These are phyloP conservation scores for Pseudocercospora pini-densiflorae DNA, from an alignment of 2,329 filamentous ascomycete species.

Conservation along the genomic window DNA sequence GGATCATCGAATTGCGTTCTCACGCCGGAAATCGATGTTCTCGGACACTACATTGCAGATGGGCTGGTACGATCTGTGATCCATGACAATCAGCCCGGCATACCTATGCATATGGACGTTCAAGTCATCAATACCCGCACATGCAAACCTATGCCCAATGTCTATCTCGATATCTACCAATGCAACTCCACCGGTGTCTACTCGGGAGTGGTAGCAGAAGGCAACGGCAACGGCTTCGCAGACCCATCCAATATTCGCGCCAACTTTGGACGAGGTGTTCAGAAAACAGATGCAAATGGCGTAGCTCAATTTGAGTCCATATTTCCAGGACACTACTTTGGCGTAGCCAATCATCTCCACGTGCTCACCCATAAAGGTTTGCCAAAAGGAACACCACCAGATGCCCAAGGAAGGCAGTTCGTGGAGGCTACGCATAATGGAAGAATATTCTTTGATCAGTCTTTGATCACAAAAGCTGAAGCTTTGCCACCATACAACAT, in stretches of 20 bases:
- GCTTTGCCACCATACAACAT: constrained; percentile 49
- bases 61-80: constrained; percentile 46
- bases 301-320: constrained; percentile 47
- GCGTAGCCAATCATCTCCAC: constrained; percentile 48
- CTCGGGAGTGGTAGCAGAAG: constrained; percentile 39
- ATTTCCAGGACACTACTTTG: constrained; percentile 50
- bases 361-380: constrained; percentile 17
- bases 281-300: constrained; percentile 44
- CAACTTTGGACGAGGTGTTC: constrained; percentile 47
- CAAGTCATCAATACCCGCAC: constrained; percentile 50
- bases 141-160: constrained; percentile 47
- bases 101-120: constrained; percentile 48
- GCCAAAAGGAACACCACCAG: background rate
- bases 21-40: constrained; percentile 16
- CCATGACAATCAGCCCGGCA: constrained; percentile 47
- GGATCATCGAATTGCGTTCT: constrained; percentile 14
- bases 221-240: constrained; percentile 40
- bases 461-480: constrained; percentile 59
- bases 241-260: constrained; percentile 38
- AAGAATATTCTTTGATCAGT: constrained; percentile 67
- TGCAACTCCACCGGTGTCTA: constrained; percentile 54
- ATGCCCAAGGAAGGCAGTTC: constrained; percentile 9
- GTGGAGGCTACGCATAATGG: constrained; percentile 61
- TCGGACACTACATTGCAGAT: constrained; percentile 39
- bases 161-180: constrained; percentile 50